Evolutionary conservation across 768 basidiomycete genomes (phyloP).

Genomic region (Favolaschia claudopus): DNA sequence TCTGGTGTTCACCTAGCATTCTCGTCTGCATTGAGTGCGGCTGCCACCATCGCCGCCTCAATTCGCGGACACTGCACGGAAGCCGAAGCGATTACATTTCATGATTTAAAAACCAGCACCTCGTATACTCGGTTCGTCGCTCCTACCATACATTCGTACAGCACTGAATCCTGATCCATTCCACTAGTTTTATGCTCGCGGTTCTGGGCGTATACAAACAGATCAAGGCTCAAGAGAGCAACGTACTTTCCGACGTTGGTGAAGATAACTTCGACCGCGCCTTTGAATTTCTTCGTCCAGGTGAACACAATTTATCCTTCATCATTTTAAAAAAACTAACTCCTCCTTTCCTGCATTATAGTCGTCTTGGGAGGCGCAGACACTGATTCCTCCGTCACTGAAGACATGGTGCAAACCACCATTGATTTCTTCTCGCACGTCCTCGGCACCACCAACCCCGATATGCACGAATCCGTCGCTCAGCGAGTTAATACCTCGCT

Average conservation of each 20-base stretch:
- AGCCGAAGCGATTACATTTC: constrained; percentile 37
- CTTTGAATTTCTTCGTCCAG: constrained; percentile 51
- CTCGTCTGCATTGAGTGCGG: constrained; percentile 44
- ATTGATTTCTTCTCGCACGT: constrained; percentile 6
- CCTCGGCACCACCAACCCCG: background rate
- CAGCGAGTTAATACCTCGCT: background rate
- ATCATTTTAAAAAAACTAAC: background rate
- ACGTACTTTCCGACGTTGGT: constrained; percentile 51
- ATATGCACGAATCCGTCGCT: background rate
- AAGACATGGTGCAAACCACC: background rate
- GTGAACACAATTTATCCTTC: background rate
- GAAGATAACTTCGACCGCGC: constrained; percentile 58
- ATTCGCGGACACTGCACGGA: constrained; percentile 40
- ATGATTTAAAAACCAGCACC: constrained; percentile 39
- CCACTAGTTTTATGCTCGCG: constrained; percentile 51
- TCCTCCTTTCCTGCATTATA: too few species aligned
- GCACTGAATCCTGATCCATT: background rate
- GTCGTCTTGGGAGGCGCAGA: constrained; percentile 2
- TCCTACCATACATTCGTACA: background rate
- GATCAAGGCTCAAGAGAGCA: constrained; percentile 48
- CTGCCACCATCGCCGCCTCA: constrained; percentile 41
- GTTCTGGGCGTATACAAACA: constrained; percentile 59
- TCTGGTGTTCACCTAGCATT: constrained; percentile 54
- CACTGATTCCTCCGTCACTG: background rate
- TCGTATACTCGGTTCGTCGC: constrained; percentile 41